These are phyloP conservation scores for Sergeia podlipaevii DNA, from an alignment of 208 protist genomes.

Conservation along the genomic window DNA sequence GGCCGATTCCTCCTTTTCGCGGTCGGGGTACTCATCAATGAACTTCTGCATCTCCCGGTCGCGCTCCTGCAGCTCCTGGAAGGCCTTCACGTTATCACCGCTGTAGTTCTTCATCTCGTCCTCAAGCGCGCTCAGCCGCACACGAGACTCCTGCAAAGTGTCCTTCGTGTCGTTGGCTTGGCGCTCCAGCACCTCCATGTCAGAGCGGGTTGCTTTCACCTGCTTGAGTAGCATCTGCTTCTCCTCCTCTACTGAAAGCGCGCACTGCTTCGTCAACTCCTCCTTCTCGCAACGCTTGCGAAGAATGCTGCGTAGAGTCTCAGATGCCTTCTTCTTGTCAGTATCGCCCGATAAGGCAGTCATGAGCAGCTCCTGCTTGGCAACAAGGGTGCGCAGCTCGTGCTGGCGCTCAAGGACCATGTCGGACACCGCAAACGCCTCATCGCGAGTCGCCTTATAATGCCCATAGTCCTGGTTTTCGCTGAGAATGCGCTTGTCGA, in stretches of 20 bases:
- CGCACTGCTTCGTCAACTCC: constrained; percentile 69
- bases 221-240: constrained; percentile 77
- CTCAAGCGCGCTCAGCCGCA: constrained; percentile 63
- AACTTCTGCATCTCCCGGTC: constrained; percentile 85
- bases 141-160: constrained; percentile 62
- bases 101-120: constrained; percentile 85
- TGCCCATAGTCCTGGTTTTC: constrained; percentile 74
- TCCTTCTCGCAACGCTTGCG: constrained; percentile 65
- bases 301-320: constrained; percentile 67
- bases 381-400: constrained; percentile 69
- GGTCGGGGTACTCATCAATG: constrained; percentile 83
- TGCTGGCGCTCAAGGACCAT: constrained; percentile 78
- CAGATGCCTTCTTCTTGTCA: constrained; percentile 71
- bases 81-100: constrained; percentile 80
- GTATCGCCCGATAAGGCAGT: constrained; percentile 64
- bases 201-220: constrained; percentile 63
- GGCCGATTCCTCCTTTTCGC: constrained; percentile 59
- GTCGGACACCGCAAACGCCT: constrained; percentile 72
- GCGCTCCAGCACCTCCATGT: constrained; percentile 85
- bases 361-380: constrained; percentile 84
- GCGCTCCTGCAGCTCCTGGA: constrained; percentile 80
- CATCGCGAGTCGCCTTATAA: constrained; percentile 71
- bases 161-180: constrained; percentile 79
- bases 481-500: constrained; percentile 67
- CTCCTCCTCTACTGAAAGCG: constrained; percentile 83